Evolutionary conservation across 169 alveolate species (phyloP), one percentile per base, ranked within the genome.

Genomic region (Cryptosporidium bovis): DNA sequence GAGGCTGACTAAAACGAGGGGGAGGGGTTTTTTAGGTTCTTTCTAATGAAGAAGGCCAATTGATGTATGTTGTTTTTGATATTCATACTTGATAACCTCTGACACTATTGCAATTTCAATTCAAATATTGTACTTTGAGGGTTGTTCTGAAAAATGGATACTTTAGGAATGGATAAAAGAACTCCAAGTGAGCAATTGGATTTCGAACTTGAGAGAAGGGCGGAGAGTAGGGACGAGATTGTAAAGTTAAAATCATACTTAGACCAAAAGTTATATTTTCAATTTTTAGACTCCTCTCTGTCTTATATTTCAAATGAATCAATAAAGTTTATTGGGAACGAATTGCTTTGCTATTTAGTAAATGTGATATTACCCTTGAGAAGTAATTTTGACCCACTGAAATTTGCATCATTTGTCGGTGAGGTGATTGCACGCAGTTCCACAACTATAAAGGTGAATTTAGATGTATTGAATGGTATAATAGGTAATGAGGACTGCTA

Each of bases 161-260:
- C 34, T 44, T 34, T 31, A 29, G 36, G 58, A 62, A 69, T 69
- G 66, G 83, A 53, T 51, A 33, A 60, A 8, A 77, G 62, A 36
- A 77, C 69, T 77, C 87, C 87, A 29, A 7, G 24, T 8, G 77
- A 77, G 33, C 87, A 77, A 48, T 33, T 77, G 66, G 71, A 77
- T 18, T 18, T 60, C 10, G 87, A 77, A 65, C 31, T 56, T 5
- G 55, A 62, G n/a, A 77, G 77, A 60, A 40, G 48, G 10, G 48
- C 48, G 48, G 48, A 40, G 10, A 40, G 34, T 20, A 60, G 55
- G 18, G 48, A 31, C 64, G 65, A 62, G n/a, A 50, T 77, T 24
- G 87, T 31, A 36, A 50, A 56, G 13, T 62, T 77, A 27, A 77
- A 56, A 53, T 20, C 24, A 18, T 60, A 77, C 40, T 33, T 77